Percentiles rank a stretch among this genome's conserved stretches.
Evolutionary conservation across 176 grass and related monocot genomes (phyloP).

Genomic region (Oryza coarctata): DNA sequence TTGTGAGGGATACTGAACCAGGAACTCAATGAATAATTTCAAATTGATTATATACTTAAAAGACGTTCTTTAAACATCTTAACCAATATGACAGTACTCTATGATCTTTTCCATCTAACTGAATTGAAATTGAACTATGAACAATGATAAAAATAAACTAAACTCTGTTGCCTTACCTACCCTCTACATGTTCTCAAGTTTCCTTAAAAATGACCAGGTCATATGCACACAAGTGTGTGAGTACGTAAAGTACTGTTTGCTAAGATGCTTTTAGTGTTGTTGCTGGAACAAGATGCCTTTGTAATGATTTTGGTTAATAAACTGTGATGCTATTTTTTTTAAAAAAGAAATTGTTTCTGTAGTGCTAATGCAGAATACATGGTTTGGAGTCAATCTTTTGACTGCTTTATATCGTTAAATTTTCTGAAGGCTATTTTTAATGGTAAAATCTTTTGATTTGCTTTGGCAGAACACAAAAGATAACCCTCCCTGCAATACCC

Average conservation of each 20-base stretch:
- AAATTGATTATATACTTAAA: not conserved
- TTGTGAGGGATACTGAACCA: not conserved
- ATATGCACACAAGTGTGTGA: not conserved
- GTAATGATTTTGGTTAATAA: not conserved
- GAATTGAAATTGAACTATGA: not conserved
- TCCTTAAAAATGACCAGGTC: not conserved
- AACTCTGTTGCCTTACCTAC: not conserved
- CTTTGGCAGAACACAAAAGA: conserved; percentile 94
- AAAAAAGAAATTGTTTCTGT: not conserved
- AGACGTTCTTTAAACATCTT: not conserved
- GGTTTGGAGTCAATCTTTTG: not conserved
- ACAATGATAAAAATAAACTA: not conserved
- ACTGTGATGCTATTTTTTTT: not conserved
- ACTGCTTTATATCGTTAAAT: not conserved
- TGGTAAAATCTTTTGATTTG: conserved; percentile 17
- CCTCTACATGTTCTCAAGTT: not conserved
- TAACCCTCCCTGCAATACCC: conserved; percentile 96
- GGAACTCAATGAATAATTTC: not conserved
- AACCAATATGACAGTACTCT: not conserved
- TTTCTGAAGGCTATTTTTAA: conserved; percentile 5
- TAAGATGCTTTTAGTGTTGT: not conserved
- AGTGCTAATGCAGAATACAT: not conserved
- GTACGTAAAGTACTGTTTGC: not conserved
- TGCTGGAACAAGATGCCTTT: not conserved
- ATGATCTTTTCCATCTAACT: not conserved